A percentile compares a stretch with the other conserved stretches of the same genome.
These are phyloP conservation scores for Chrysoporthe puriensis DNA, from an alignment of 2,329 filamentous ascomycete genomes.

Conservation along the genomic window DNA sequence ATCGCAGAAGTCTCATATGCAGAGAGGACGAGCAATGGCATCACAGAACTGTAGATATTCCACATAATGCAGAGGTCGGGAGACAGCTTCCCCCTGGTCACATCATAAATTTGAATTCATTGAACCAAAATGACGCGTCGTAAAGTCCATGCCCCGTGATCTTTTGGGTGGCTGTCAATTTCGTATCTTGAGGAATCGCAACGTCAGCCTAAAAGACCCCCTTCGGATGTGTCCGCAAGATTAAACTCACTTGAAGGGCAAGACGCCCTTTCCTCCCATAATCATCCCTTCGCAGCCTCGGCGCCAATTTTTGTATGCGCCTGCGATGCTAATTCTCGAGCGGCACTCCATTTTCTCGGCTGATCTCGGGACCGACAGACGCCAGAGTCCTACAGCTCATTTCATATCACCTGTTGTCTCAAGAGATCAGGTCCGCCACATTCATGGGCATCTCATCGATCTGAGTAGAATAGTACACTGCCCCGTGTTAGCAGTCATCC, in stretches of 20 bases:
- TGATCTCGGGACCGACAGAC: background rate
- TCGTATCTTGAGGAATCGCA: background rate
- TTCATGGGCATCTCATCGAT: conserved; percentile 99
- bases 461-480: conserved; percentile 96
- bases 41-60: background rate
- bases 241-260: conserved; percentile 24
- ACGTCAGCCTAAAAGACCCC: background rate
- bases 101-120: conserved; percentile 5
- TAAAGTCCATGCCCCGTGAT: background rate
- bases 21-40: background rate
- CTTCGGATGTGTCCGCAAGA: background rate
- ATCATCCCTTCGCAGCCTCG: conserved; percentile 15
- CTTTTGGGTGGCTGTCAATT: background rate
- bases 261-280: conserved; percentile 29
- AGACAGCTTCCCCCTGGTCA: background rate
- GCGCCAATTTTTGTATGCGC: conserved; percentile 10
- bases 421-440: conserved; percentile 72
- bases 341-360: background rate
- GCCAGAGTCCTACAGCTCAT: background rate
- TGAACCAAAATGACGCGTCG: background rate
- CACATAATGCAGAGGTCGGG: conserved; percentile 6
- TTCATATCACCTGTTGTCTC: conserved; percentile 40
- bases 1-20: background rate
- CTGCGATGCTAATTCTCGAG: background rate
- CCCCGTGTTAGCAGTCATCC: conserved; percentile 14